Conservation (phyloP, 2,329 filamentous ascomycete species). For the Tolypocladium tundrense region DNA sequence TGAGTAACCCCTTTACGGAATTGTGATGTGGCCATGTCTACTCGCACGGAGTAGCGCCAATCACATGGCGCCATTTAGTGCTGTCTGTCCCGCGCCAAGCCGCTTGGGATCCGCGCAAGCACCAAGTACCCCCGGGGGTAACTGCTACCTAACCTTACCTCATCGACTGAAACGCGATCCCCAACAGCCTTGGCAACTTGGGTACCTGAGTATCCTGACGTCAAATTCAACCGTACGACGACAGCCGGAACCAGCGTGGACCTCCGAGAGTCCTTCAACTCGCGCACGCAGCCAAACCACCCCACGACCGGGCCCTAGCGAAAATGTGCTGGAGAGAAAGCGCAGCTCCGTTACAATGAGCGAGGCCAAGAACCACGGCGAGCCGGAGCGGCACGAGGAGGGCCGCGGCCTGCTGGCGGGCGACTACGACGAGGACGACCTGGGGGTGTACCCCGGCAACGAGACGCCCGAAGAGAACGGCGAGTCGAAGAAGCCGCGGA, state of each 20-base stretch:
- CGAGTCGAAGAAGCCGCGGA: conserved; percentile 18
- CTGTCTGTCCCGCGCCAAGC: not conserved
- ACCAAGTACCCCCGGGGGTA: not conserved
- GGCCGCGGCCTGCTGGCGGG: conserved; percentile 20
- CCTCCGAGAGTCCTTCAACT: not conserved
- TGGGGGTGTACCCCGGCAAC: conserved; percentile 9
- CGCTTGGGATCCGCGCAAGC: not conserved
- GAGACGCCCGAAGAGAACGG: not conserved
- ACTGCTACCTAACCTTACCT: not conserved
- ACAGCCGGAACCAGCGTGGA: not conserved
- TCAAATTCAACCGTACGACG: not conserved
- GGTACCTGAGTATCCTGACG: not conserved
- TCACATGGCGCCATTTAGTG: not conserved
- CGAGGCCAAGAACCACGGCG: conserved; percentile 18
- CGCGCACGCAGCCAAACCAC: not conserved
- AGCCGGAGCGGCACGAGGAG: conserved; percentile 19
- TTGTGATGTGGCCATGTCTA: not conserved
- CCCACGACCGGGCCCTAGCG: not conserved
- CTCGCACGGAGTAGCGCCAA: not conserved
- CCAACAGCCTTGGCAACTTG: not conserved
- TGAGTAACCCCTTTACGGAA: not conserved
- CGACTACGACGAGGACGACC: conserved; percentile 15
- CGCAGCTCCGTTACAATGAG: conserved; percentile 18
- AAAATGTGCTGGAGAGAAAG: conserved; percentile 7
- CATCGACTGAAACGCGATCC: not conserved